Evolutionary conservation across 176 grass and related monocot genomes (phyloP).

Genomic region (Oryza coarctata): DNA sequence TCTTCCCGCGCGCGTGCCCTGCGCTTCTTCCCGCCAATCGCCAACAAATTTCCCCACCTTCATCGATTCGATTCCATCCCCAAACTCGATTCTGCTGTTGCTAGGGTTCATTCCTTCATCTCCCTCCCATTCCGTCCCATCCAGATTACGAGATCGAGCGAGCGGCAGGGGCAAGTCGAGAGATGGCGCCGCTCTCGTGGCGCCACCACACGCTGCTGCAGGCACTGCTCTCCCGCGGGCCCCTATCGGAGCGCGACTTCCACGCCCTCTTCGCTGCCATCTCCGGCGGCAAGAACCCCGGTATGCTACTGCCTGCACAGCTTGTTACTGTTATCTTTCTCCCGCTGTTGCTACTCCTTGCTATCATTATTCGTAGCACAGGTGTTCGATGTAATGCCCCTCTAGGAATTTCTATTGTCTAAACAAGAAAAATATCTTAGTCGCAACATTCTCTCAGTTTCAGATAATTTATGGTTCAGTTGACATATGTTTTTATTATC

Average conservation of each 20-base stretch:
- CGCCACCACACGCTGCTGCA: slow-evolving; percentile 71
- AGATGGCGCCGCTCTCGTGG: slow-evolving; percentile 56
- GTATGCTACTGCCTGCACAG: background rate
- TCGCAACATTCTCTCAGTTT: background rate
- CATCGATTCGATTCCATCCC: background rate
- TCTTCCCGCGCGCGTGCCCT: too few relatives aligned
- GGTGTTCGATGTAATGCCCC: slow-evolving; percentile 28
- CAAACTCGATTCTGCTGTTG: background rate
- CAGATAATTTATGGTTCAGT: background rate
- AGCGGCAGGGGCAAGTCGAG: background rate
- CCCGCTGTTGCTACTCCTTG: background rate
- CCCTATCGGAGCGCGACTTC: slow-evolving; percentile 54
- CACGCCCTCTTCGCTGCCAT: slow-evolving; percentile 52
- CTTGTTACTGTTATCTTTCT: background rate
- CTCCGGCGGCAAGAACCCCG: slow-evolving; percentile 62
- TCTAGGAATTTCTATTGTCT: background rate
- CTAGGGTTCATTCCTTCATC: background rate
- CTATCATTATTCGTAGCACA: background rate
- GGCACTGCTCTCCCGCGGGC: slow-evolving; percentile 65
- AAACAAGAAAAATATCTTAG: background rate
- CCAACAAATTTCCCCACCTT: background rate
- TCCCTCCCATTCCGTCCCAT: background rate
- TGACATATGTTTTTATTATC: background rate
- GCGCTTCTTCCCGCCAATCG: background rate
- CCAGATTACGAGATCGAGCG: background rate